phyloP scores from a whole-genome alignment of 2,329 filamentous ascomycete species.

The Aspergillus aculeatus region DNA sequence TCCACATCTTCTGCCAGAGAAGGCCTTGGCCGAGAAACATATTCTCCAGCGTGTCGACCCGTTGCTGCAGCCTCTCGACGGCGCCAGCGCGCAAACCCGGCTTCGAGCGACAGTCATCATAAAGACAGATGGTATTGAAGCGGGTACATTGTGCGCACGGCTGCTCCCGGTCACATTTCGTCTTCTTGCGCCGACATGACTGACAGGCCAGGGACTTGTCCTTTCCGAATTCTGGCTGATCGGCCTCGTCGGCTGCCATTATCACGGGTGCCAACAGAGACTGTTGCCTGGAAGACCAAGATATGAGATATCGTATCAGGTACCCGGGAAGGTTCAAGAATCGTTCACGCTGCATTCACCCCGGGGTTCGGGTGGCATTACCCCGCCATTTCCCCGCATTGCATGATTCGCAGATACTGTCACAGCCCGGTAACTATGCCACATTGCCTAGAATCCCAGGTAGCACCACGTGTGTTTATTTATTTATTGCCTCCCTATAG shows the following conservation, averaged over 20 bases:
- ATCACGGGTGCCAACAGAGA: too few relatives aligned
- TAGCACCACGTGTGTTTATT: too few relatives aligned
- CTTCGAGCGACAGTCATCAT: constrained; percentile 31
- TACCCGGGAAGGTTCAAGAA: too few relatives aligned
- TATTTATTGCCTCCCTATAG: too few relatives aligned
- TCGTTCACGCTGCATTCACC: too few relatives aligned
- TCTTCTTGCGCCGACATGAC: constrained; percentile 48
- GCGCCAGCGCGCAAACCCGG: constrained; percentile 35
- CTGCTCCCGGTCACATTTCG: constrained; percentile 45
- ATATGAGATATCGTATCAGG: too few relatives aligned
- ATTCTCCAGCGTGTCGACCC: constrained; percentile 27
- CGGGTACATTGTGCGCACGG: constrained; percentile 46
- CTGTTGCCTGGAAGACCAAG: too few relatives aligned
- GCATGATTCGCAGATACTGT: too few relatives aligned
- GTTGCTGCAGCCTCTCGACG: constrained; percentile 32
- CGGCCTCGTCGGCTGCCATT: not conserved
- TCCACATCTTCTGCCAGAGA: constrained; percentile 21
- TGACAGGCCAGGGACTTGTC: constrained; percentile 35
- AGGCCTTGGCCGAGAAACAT: constrained; percentile 24
- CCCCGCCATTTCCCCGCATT: too few relatives aligned
- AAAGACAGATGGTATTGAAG: constrained; percentile 33
- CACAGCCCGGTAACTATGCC: too few relatives aligned
- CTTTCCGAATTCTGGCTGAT: constrained; percentile 1
- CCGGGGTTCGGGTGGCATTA: too few relatives aligned
- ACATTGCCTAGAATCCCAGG: too few relatives aligned